These are phyloP conservation scores for Solanum pimpinellifolium DNA, from an alignment of 257 asterid species.

Conservation along the genomic window DNA sequence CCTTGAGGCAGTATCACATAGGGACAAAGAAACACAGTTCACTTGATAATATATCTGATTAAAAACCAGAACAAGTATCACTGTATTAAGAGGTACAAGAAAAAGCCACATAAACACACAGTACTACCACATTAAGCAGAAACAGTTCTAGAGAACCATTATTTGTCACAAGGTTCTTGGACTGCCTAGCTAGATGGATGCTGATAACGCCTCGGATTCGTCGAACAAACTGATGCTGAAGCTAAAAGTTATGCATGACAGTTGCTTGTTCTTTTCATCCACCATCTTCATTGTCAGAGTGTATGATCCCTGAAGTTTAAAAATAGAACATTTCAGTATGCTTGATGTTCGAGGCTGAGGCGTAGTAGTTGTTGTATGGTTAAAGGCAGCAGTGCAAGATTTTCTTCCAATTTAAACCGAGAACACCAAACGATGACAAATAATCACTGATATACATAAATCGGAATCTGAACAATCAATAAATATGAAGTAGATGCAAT, in stretches of 20 bases:
- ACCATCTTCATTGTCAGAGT: constrained; percentile 42
- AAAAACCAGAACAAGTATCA: not conserved
- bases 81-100: not conserved
- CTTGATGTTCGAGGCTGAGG: not conserved
- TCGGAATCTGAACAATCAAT: not conserved
- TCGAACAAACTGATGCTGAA: constrained; percentile 32
- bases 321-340: not conserved
- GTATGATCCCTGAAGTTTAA: constrained; percentile 56
- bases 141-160: not conserved
- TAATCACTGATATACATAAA: not conserved
- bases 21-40: not conserved
- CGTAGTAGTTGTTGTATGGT: not conserved
- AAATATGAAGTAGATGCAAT: not conserved
- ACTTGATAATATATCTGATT: not conserved
- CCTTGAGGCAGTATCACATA: not conserved
- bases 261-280: constrained; percentile 30
- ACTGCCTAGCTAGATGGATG: not conserved
- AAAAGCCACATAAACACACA: not conserved
- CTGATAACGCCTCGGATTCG: not conserved
- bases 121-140: not conserved
- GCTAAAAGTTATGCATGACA: constrained; percentile 65
- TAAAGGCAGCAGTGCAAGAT: not conserved
- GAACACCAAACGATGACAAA: not conserved
- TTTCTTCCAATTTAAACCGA: not conserved
- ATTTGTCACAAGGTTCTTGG: not conserved